Evolutionary conservation across 768 basidiomycete genomes (phyloP), one percentile per base, ranked within the genome.

Genomic region (Gymnopilus dilepis): DNA sequence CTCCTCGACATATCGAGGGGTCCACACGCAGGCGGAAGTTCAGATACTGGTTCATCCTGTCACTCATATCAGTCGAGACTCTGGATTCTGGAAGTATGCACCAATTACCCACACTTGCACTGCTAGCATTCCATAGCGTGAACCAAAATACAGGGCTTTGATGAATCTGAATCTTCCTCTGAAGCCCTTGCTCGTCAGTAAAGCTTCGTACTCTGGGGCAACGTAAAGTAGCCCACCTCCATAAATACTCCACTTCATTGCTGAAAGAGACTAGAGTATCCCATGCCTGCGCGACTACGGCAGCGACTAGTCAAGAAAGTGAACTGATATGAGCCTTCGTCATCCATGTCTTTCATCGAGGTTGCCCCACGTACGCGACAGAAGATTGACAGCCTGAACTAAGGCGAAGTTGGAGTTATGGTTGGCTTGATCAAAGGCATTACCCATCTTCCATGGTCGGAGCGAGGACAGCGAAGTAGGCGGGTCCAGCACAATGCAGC

Each of bases 191-290:
- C 33, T 6, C 34, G 34, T 37, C 34, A 37, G 34, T 37, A n/a
- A 30, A 19, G 11, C 38, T 53, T 1, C 17, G 4, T 38, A 33
- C 30, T 28, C 13, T 7, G 24, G 15, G 45, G 17, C 17, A 31
- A 15, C 31, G 21, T 7, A 28, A 5, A 34, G 7, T 19, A 28
- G n/a, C 5, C 40, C 13, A 71, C 70, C 58, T 61, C 63, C 64
- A 67, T 45, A 71, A 50, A 41, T 68, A 66, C 33, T 71, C 65
- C 3, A 71, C 61, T 52, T 71, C 70, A 37, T 67, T 64, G 4
- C 42, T 51, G 42, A 69, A 63, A 56, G 58, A 58, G 3, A 56
- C 28, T 31, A 60, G 13, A 0, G 61, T 42, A 41, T 69, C 70
- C 64, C 65, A 67, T n/a, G 64, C 33, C 37, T 71, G 70, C 1